Evolutionary conservation across 208 protist genomes (phyloP), one percentile per base, ranked within the genome.

Genomic region (Acanthamoeba castellanii): DNA sequence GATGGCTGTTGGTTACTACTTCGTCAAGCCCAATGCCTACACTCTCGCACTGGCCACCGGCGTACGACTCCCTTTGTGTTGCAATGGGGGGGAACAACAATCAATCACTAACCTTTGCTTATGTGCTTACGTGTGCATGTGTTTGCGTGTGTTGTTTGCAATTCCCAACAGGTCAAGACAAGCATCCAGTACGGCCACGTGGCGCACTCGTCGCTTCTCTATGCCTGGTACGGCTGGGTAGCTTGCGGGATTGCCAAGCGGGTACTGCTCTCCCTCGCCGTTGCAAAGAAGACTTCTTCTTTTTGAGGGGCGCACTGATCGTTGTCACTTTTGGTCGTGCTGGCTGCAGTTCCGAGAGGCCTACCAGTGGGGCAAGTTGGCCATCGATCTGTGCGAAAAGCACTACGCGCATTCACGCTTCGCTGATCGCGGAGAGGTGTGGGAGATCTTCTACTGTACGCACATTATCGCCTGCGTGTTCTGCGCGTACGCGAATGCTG

Each of bases 301-400:
- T 14, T 14, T 50, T 14, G 13, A 50, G 45, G 13, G 14, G 45
- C 13, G 25, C 18, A 7, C 16, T 81, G 30, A 81, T 14, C 32
- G 30, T 30, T 34, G 30, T 3, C 25, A 1, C 25, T 25, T 81
- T 34, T 8, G 34, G 4, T 42, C 66, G 18, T 18, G 13, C 16
- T 16, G 34, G 5, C 78, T n/a, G n/a, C 52, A 93, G 59, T 72
- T 93, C n/a, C 18, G 11, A 9, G 64, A 93, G 61, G 61, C 61
- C 59, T 93, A 55, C 45, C 27, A 93, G 88, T 93, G 88, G 88
- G 88, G 88, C 88, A 45, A 93, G 37, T 27, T 93, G 88, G 88
- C 64, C 11, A 81, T 93, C 42, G 45, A 81, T 30, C 52, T 93
- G 61, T 93, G 88, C 50, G 88, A 93, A 42, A 93, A 93, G 27